phyloP scores from a whole-genome alignment of 768 basidiomycete genomes.

The Exsudoporus frostii region DNA sequence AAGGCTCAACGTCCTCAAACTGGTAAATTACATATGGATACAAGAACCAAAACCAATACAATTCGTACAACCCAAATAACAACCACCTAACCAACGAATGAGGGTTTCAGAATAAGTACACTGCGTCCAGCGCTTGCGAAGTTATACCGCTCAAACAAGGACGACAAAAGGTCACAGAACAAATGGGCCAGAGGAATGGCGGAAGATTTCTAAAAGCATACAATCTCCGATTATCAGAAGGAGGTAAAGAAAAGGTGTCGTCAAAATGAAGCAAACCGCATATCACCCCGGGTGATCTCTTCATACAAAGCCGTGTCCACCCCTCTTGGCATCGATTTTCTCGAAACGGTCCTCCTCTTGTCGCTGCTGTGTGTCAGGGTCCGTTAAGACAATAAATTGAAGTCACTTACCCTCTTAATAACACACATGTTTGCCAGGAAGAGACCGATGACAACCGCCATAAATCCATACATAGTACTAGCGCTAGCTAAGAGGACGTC shows the following conservation, averaged over 20 bases:
- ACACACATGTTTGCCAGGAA: constrained; percentile 82
- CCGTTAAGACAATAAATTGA: neutral
- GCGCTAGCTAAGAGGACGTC: neutral
- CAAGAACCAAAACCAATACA: neutral
- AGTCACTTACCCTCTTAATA: constrained; percentile 64
- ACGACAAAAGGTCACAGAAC: neutral
- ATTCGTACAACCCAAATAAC: neutral
- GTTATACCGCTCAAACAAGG: neutral
- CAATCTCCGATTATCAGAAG: no score
- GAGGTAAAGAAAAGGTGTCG: neutral
- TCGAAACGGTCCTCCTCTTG: constrained; percentile 80
- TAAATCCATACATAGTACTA: constrained; percentile 76
- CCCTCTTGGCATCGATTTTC: constrained; percentile 87
- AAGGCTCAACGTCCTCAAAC: neutral
- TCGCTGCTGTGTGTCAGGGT: constrained; percentile 45
- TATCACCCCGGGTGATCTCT: neutral
- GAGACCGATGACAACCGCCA: constrained; percentile 71
- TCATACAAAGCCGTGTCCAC: constrained; percentile 83
- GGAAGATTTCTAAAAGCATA: neutral
- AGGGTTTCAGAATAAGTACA: neutral
- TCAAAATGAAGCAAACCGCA: neutral
- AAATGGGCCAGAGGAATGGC: neutral
- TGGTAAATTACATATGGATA: neutral
- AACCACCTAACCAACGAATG: neutral
- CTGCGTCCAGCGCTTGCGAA: constrained; percentile 1